Evolutionary conservation across 176 grass and related monocot species (phyloP), one percentile per base, ranked within the genome.

Genomic region (Oryza officinalis): DNA sequence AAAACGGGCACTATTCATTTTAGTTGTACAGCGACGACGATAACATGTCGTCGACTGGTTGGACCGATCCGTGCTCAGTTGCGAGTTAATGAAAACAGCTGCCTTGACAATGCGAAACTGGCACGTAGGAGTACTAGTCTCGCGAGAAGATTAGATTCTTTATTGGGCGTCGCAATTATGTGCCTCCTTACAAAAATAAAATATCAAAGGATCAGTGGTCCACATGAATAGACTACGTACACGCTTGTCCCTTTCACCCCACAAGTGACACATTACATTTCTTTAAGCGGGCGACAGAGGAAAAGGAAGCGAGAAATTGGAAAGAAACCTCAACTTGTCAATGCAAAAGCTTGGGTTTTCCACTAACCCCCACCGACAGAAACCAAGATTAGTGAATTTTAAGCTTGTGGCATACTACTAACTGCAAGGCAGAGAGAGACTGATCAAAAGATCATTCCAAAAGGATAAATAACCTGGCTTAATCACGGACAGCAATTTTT

Each of bases 141-240:
- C 69, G 63, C 80, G 70, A 91, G 69, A 80, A 69, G 89, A 87
- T 91, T 43, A 71, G 85, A 71, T 87, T 90, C 75, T 90, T 90
- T 90, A 84, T 76, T 54, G 69, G 40, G 37, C 23, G 30, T 71
- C 9, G 80, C 89, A 80, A 90, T 90, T 75, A 90, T 87, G 75
- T 18, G n/a, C 57, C 2, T n/a, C 0, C 75, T 4, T 74, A 78
- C 8, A 3, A 28, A 49, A 90, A 87, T 9, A 87, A 91, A 87
- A 87, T 84, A 87, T 91, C 85, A 69, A 80, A 65, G 32, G 20
- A 22, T 33, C 27, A 5, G 69, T 49, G 80, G 64, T 50, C 85
- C 89, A 44, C 80, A 20, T 80, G 89, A 87, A 91, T 80, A 90
- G 89, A 87, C 89, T 84, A 91, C 85, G 85, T 87, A 83, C 71